A percentile compares a stretch with the other conserved stretches of the same genome.
Evolutionary conservation across 257 asterid species (phyloP).

Genomic region (Ophiorrhiza pumila): DNA sequence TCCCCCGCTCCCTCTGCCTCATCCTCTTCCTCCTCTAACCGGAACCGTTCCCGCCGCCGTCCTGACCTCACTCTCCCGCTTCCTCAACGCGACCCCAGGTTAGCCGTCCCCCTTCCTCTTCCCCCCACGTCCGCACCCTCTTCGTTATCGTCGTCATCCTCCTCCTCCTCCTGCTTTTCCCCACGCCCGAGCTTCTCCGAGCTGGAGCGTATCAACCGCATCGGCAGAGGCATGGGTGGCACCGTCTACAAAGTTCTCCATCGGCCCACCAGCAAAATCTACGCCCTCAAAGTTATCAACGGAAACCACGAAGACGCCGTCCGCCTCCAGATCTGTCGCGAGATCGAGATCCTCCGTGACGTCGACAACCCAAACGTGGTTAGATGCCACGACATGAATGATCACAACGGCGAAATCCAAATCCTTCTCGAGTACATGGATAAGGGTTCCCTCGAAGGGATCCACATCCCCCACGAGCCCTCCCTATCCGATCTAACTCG

Average conservation of each 20-base stretch:
- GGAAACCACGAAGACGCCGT: slow-evolving; percentile 82
- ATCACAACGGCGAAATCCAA: slow-evolving; percentile 80
- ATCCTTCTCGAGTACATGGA: slow-evolving; percentile 80
- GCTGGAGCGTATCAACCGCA: slow-evolving; percentile 72
- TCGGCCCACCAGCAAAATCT: slow-evolving; percentile 57
- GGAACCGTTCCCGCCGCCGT: slow-evolving; percentile 37
- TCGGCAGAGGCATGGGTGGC: slow-evolving; percentile 91
- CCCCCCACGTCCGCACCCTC: slow-evolving; percentile 28
- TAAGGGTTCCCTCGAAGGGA: slow-evolving; percentile 70
- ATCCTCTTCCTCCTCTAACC: slow-evolving; percentile 19
- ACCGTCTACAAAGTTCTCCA: slow-evolving; percentile 89
- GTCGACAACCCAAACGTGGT: slow-evolving; percentile 81
- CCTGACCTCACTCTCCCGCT: slow-evolving; percentile 70
- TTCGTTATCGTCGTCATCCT: slow-evolving; percentile 24
- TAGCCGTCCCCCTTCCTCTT: slow-evolving; percentile 78
- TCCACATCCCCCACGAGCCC: slow-evolving; percentile 54
- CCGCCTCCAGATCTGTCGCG: slow-evolving; percentile 79
- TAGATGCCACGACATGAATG: slow-evolving; percentile 63
- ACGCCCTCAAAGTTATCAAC: slow-evolving; percentile 77
- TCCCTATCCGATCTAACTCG: slow-evolving; percentile 61
- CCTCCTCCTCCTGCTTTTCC: slow-evolving; percentile 21
- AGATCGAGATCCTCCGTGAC: slow-evolving; percentile 85
- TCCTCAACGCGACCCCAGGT: slow-evolving; percentile 64
- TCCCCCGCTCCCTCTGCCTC: slow-evolving; percentile 18
- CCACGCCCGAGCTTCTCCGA: slow-evolving; percentile 49